Base-by-base conservation (phyloP, 2,329 filamentous ascomycete genomes). In the Neophaeococcomyces mojaviensis region DNA sequence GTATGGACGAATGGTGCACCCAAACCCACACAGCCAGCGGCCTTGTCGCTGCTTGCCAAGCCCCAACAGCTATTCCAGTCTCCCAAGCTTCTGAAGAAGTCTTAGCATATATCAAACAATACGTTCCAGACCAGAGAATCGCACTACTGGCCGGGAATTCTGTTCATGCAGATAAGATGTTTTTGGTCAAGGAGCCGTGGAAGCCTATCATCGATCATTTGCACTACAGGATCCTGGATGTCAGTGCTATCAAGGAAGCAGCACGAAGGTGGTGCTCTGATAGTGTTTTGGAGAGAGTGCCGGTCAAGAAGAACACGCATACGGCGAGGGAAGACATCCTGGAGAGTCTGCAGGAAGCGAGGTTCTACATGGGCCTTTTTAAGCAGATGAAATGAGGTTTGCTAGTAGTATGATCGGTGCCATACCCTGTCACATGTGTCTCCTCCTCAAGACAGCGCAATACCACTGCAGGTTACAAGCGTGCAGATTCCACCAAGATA, bases 261-360 rank as follows among this genome's bases (percentile, higher is more conserved):
- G 85, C 82, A 15, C 78, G 80, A 53, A 76, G 90, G 37, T 98
- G 92, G 90, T 82, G 80, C 35, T 73, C 74, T 1, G 63, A 71
- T n/a, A 72, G 77, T 6, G 63, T 86, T 7, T 60, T 85, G 50
- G 69, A 70, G 46, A 70, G 72, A 36, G 80, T 78, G 22, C 89
- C 90, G 10, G 65, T 61, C 51, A 97, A 97, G 72, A 77, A 77
- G 61, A 79, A 78, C 31, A 69, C 81, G 42, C 92, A 98, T 68
- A 79, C 90, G 65, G 92, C 92, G 0, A 81, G 77, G 57, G 81
- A 87, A 46, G 92, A 98, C 65, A 95, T 98, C 48, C 65, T 96
- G 50, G 92, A 98, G 70, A 97, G 90, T 66, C 96, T 98, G 52
- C 82, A 78, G 46, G 92, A 98, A 70, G 90, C 90, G 45, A 79